A percentile compares a stretch with the other conserved stretches of the same genome.
Conservation (phyloP, 176 grass and related monocot genomes). For the Saccharum spontaneum region DNA sequence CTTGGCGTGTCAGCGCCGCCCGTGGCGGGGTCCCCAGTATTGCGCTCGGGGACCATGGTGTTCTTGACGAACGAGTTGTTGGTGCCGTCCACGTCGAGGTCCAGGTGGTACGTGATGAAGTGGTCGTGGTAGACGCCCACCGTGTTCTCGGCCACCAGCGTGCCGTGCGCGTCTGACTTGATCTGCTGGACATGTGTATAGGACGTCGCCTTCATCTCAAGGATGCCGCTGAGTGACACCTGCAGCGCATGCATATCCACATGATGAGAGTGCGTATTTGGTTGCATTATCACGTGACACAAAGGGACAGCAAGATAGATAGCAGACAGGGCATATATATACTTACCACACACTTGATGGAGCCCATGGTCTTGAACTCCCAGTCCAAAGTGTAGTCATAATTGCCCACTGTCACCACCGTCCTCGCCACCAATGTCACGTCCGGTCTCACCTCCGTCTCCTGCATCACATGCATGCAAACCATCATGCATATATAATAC, state of each 20-base stretch:
- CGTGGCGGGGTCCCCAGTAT: conserved; percentile 2
- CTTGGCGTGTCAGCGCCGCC: conserved; percentile 31
- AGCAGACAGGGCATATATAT: too few species aligned
- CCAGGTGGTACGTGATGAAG: conserved; percentile 64
- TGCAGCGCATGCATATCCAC: neutral
- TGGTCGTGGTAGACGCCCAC: conserved; percentile 87
- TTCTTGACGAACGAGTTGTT: conserved; percentile 71
- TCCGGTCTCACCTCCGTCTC: neutral
- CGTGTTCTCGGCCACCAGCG: conserved; percentile 63
- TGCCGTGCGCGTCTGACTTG: conserved; percentile 53
- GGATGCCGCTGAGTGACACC: neutral
- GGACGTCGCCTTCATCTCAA: too few species aligned
- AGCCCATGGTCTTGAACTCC: neutral
- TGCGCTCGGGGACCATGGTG: conserved; percentile 18
- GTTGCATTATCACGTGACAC: too few species aligned
- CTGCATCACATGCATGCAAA: neutral
- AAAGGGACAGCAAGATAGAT: too few species aligned
- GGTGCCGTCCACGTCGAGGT: conserved; percentile 74
- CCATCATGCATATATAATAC: too few species aligned
- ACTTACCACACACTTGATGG: neutral
- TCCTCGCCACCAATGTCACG: neutral
- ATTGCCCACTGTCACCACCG: neutral
- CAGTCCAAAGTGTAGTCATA: too few species aligned
- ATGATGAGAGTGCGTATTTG: too few species aligned
- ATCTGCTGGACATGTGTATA: too few species aligned